phyloP scores from a whole-genome alignment of 2,329 filamentous ascomycete species.

The Cyphellophora europaea region DNA sequence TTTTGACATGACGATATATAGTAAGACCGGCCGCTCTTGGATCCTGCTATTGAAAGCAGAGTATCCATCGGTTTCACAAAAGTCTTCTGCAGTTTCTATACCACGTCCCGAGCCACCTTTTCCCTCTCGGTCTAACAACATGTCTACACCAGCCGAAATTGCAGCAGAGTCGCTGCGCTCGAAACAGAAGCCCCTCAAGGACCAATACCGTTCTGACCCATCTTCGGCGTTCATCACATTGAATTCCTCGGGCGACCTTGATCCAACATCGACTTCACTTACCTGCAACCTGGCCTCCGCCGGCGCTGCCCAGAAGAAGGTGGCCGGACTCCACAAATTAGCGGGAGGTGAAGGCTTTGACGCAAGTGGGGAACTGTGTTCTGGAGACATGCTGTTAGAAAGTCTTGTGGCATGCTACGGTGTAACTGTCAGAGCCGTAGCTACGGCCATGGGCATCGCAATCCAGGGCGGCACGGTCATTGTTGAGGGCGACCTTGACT shows the following conservation, averaged over 20 bases:
- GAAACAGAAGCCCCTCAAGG: slow-evolving; percentile 41
- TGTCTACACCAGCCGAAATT: slow-evolving; percentile 12
- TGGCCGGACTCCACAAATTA: slow-evolving; percentile 39
- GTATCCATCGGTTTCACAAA: too few relatives aligned
- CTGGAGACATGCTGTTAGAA: slow-evolving; percentile 41
- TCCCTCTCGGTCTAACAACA: too few relatives aligned
- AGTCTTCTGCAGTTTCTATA: too few relatives aligned
- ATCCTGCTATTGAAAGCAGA: too few relatives aligned
- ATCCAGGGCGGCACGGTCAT: slow-evolving; percentile 32
- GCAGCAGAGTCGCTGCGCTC: slow-evolving; percentile 28
- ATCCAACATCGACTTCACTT: slow-evolving; percentile 29
- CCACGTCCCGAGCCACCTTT: too few relatives aligned
- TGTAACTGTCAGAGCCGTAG: slow-evolving; percentile 42
- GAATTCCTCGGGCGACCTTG: slow-evolving; percentile 34
- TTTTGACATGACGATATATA: too few relatives aligned
- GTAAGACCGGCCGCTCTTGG: too few relatives aligned
- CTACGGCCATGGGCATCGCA: slow-evolving; percentile 36
- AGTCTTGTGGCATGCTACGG: slow-evolving; percentile 41
- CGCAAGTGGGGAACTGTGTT: slow-evolving; percentile 37
- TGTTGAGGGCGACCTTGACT: slow-evolving; percentile 40
- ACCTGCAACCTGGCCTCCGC: slow-evolving; percentile 38
- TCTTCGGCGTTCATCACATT: slow-evolving; percentile 37
- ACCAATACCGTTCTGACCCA: slow-evolving; percentile 34
- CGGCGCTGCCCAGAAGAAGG: slow-evolving; percentile 30
- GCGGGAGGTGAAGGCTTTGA: slow-evolving; percentile 37